Evolutionary conservation across 1,139 yeast species (phyloP), one percentile per base, ranked within the genome.

Genomic region (Magnusiomyces tetraspermus): DNA sequence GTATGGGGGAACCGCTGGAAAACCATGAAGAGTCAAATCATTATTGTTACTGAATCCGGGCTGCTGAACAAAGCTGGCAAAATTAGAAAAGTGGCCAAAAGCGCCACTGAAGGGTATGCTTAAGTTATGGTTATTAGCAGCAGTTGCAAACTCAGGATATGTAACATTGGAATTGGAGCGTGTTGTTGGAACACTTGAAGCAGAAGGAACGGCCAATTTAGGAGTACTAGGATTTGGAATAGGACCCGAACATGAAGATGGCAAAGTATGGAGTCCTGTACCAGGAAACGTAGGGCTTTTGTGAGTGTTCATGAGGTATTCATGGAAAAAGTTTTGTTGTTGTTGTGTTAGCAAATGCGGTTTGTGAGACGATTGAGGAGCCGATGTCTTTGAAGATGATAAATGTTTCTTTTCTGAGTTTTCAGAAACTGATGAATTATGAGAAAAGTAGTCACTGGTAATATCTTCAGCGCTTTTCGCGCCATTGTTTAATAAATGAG

Each of bases 401-500:
- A n/a, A n/a, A 33, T 28, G 6, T 8, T 28, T 28, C 6, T 28
- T 28, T 6, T 28, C 11, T 28, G 6, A 8, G 11, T 28, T 28
- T 28, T 19, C 37, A 21, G 24, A 43, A 19, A 23, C 30, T 6
- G 51, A 49, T 5, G 47, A 40, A 30, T 52, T 51, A 8, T 51
- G 51, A 2, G 54, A 50, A 31, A 54, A 51, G 33, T 49, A 46
- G 37, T 55, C 56, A 22, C 42, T 37, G n/a, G 26, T 42, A 17
- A 48, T 46, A 3, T 49, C 50, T 26, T 19, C 46, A n/a, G 46
- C 11, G 11, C 17, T 17, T 19, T 21, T 23, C 4, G 51, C 17
- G 6, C 52, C 53, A 15, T 57, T 59, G 30, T 58, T 56, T 17
- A 65, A 59, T 53, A 67, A 57, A 53, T 67, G 59, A 8, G 68